Conservation (phyloP, 2,329 filamentous ascomycete species). For the Neonectria neomacrospora region DNA sequence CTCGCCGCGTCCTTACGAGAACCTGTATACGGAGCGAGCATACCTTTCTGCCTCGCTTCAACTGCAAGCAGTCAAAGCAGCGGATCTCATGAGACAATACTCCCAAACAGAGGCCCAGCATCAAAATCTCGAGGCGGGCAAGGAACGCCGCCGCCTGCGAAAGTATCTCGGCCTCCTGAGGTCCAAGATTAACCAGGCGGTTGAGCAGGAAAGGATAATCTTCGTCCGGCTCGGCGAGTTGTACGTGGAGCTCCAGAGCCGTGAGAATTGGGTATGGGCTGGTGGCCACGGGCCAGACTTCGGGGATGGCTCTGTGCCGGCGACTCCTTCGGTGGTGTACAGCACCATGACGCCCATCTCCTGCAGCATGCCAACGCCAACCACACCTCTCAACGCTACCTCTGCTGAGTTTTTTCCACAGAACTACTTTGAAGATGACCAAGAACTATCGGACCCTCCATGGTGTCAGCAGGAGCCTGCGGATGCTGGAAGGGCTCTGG, state of each 20-base stretch:
- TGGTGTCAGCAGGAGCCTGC: constrained; percentile 11
- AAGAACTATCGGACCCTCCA: constrained; percentile 9
- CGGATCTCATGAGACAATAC: constrained; percentile 54
- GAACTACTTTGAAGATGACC: constrained; percentile 32
- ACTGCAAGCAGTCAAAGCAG: constrained; percentile 51
- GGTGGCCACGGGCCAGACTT: constrained; percentile 37
- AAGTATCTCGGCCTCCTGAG: constrained; percentile 57
- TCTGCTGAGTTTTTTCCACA: constrained; percentile 50
- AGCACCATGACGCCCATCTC: constrained; percentile 26
- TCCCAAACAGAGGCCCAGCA: constrained; percentile 50
- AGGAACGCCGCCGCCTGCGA: constrained; percentile 47
- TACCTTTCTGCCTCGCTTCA: constrained; percentile 59
- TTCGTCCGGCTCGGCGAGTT: constrained; percentile 61
- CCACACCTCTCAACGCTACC: constrained; percentile 42
- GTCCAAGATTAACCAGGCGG: constrained; percentile 56
- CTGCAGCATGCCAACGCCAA: constrained; percentile 28
- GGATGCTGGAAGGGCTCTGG: constrained; percentile 20
- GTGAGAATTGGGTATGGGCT: constrained; percentile 53
- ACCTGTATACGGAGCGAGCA: constrained; percentile 57
- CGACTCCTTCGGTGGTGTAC: constrained; percentile 26
- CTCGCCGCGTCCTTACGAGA: constrained; percentile 53
- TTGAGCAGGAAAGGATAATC: constrained; percentile 59
- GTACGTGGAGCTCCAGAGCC: constrained; percentile 59
- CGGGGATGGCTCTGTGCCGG: constrained; percentile 24
- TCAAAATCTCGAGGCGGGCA: constrained; percentile 35